Base-by-base conservation (phyloP, 768 basidiomycete species). In the Leccinellum luteum region DNA sequence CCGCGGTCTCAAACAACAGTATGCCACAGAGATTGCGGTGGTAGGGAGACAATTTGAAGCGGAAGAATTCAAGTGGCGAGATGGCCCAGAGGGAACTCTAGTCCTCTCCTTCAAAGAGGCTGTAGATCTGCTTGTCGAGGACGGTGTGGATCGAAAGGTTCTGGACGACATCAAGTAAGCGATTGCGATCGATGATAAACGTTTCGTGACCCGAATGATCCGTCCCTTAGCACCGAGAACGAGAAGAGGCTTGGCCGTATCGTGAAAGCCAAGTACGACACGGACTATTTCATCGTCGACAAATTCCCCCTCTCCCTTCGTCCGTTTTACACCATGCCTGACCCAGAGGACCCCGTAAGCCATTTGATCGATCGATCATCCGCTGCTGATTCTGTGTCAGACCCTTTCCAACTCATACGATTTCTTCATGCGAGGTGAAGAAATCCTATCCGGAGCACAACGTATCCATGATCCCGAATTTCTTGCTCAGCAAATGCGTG, bases 381-480 rank as follows among this genome's bases (percentile, higher is more conserved):
- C 2, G 28, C 17, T 47, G 34, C 64, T 59, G 21, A 60, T 30
- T 53, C 10, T 19, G 34, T 28, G 30, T 21, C 66, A 95, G 89
- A 86, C 85, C 8, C 79, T 97, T 41, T 98, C 97, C 51, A 98
- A 98, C 75, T 98, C 97, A 23, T 99, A 98, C 74, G 97, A 99
- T 76, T 98, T 99, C 78, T 98, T 99, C 83, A 98, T 99, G 96
- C 85, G 97, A 31, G 97, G 97, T 12, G 94, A 99, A 75, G 97
- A 99, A 74, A 98, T 99, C 68, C 81, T 98, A 41, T 98, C 96
- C 4, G 97, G 97, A 15, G 97, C 96, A 27, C 97, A 99, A 73
- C 94, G 97, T 74, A 87, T 98, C 55, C 97, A 99, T 75, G 94
- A 98, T 64, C 84, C 97, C 6, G 74, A 75, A 12, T 77, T 98